Percentiles rank a stretch among this genome's conserved stretches.
phyloP scores from a whole-genome alignment of 345 rosid species.

The Populus alba region DNA sequence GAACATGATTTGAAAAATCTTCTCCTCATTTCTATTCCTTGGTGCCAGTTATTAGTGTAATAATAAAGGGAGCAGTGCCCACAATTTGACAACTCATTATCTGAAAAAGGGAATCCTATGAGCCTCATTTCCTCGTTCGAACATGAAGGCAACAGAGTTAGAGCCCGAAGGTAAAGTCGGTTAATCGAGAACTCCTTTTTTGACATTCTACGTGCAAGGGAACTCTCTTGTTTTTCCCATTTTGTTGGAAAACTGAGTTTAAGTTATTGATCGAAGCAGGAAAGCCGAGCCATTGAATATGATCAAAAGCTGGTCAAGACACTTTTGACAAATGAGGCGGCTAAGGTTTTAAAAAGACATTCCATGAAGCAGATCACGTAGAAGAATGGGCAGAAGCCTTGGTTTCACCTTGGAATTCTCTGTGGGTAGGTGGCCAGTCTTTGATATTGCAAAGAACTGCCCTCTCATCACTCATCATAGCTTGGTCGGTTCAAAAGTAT shows the following conservation, averaged over 20 bases:
- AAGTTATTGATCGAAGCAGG: not conserved
- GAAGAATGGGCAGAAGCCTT: not conserved
- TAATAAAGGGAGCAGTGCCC: conserved; percentile 20
- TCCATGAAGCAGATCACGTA: not conserved
- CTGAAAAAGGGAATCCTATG: conserved; percentile 21
- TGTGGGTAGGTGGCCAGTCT: not conserved
- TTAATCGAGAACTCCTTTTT: not conserved
- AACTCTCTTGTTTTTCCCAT: not conserved
- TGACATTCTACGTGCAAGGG: not conserved
- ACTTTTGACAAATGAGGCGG: not conserved
- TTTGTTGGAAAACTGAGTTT: not conserved
- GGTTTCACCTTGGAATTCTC: not conserved
- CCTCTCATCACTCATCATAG: conserved; percentile 34
- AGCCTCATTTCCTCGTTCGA: conserved; percentile 2
- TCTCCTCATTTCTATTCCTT: conserved; percentile 8
- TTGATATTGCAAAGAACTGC: conserved; percentile 10
- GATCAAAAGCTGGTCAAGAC: not conserved
- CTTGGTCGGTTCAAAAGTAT: conserved; percentile 25
- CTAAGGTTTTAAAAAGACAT: not conserved
- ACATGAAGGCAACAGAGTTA: conserved; percentile 1
- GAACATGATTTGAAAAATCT: conserved; percentile 26
- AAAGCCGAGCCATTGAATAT: not conserved
- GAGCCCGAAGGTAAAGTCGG: not conserved
- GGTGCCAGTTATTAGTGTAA: conserved; percentile 21
- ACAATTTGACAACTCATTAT: conserved; percentile 37